Base-by-base conservation (phyloP, 345 rosid genomes). In the Arabidopsis suecica region DNA sequence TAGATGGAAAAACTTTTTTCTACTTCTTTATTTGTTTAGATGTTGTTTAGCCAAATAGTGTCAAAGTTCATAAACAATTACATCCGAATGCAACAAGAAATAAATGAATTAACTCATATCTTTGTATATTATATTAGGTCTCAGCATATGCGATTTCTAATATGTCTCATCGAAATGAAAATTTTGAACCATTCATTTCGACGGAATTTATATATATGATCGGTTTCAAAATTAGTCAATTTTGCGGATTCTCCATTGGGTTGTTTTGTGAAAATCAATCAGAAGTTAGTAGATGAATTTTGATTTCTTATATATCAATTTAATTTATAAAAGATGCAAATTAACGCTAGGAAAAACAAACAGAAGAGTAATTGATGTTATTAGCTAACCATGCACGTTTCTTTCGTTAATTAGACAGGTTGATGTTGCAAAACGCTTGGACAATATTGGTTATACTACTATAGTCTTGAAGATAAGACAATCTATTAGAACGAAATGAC, bases 391-490 rank as follows among this genome's bases (percentile, higher is more conserved):
- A 71, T 23, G n/a, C 61, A 61, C 76, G 36, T 13, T 18, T 40
- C 41, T 3, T 71, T 71, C 38, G 38, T 66, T 61, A n/a, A 23
- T 47, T 61, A 37, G 53, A 61, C 53, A 50, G 20, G 71, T 3
- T 44, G 77, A 64, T 44, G 28, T 54, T 73, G 48, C 30, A 22
- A 64, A 64, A 42, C 48, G 16, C 47, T 64, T 51, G 64, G 56
- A 73, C 20, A 36, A 8, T 47, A 23, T 23, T 56, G 18, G 37
- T 23, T 23, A n/a, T 42, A 28, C 45, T 47, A 44, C 18, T 36
- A 25, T 45, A 56, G 51, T 48, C 72, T 50, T 38, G 66, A 47
- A 38, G 59, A 45, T 48, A 34, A 58, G 72, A 66, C 72, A 68
- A 48, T 9, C 8, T 32, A 59, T 58, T 34, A 58, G 25, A 66